Percentiles rank a stretch among this genome's conserved stretches.
These are phyloP conservation scores for Calophaca sinica DNA, from an alignment of 306 rosid species.

Conservation along the genomic window DNA sequence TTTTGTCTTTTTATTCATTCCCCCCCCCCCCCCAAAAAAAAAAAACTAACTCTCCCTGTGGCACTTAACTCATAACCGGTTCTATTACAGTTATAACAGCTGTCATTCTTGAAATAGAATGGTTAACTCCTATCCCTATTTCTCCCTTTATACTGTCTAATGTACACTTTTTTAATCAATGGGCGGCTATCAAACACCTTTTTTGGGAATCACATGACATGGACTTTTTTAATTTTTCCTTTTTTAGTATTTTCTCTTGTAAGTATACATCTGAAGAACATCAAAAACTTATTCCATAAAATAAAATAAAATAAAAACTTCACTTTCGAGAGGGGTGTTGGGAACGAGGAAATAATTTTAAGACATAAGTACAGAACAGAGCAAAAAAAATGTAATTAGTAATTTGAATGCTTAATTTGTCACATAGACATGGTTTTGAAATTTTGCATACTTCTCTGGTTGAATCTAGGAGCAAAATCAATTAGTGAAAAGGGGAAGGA, in stretches of 20 bases:
- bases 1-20: not conserved
- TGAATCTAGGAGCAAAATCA: slow-evolving; percentile 8
- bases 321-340: too few relatives aligned
- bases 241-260: not conserved
- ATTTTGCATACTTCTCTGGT: not conserved
- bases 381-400: too few relatives aligned
- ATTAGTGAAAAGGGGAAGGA: not conserved
- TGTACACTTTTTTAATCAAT: not conserved
- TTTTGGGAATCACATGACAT: too few relatives aligned
- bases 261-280: not conserved
- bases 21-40: too few relatives aligned
- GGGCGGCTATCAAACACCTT: not conserved
- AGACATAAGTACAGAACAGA: too few relatives aligned
- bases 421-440: slow-evolving; percentile 1
- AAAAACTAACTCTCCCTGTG: not conserved
- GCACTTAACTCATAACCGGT: not conserved
- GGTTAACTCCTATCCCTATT: not conserved
- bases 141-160: not conserved
- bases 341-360: too few relatives aligned
- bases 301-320: too few relatives aligned
- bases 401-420: not conserved
- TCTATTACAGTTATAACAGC: not conserved
- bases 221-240: not conserved
- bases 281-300: not conserved
- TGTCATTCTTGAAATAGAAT: too few relatives aligned